These are phyloP conservation scores for Yamadazyma songkhlaensis DNA, from an alignment of 1,139 yeast genomes.

Conservation along the genomic window DNA sequence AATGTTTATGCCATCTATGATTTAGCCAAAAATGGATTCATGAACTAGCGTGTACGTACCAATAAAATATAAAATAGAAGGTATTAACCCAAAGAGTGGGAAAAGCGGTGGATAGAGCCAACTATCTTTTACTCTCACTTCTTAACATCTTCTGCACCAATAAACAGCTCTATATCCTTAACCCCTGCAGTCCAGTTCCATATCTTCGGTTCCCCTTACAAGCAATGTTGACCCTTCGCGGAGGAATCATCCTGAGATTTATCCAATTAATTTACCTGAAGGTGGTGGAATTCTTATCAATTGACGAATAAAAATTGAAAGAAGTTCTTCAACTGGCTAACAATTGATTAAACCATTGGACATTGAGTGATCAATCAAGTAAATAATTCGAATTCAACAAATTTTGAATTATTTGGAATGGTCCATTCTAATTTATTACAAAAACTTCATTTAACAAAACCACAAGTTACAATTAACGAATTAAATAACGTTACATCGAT, in stretches of 20 bases:
- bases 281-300: not conserved
- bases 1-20: conserved; percentile 72
- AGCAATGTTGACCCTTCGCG: conserved; percentile 1
- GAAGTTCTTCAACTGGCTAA: not conserved
- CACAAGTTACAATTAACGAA: conserved; percentile 15
- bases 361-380: not conserved
- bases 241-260: not conserved
- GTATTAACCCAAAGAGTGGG: no score
- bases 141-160: no score
- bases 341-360: not conserved
- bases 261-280: not conserved
- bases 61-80: no score
- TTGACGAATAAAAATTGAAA: not conserved
- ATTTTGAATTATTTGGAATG: conserved; percentile 6
- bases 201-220: no score
- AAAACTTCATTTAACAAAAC: conserved; percentile 23
- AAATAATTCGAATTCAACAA: no score
- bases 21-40: conserved; percentile 47
- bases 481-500: conserved; percentile 17
- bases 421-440: conserved; percentile 19
- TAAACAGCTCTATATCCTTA: no score
- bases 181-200: no score
- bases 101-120: no score
- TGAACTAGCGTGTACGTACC: conserved; percentile 4
- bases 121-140: no score